These are phyloP conservation scores for Fusarium sambucinum DNA, from an alignment of 2,329 filamentous ascomycete species.

Conservation along the genomic window DNA sequence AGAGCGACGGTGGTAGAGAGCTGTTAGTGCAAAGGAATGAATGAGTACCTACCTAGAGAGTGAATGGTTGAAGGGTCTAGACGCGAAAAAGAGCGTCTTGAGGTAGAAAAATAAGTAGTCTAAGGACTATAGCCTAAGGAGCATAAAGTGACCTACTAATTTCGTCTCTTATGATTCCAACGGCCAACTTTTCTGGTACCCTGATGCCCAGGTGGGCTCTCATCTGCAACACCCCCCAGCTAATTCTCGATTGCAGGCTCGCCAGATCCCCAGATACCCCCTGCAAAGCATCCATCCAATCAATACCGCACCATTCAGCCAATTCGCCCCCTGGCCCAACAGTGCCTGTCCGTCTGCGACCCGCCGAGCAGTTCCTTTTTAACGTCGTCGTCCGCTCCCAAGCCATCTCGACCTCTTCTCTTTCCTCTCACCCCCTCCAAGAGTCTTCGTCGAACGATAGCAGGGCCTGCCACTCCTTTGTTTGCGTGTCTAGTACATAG, in stretches of 20 bases:
- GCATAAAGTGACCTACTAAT: too few relatives aligned
- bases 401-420: slow-evolving; percentile 38
- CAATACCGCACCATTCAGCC: slow-evolving; percentile 39
- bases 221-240: slow-evolving; percentile 25
- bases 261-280: slow-evolving; percentile 37
- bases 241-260: slow-evolving; percentile 39
- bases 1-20: slow-evolving; percentile 13
- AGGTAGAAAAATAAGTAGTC: too few relatives aligned
- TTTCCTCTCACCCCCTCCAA: slow-evolving; percentile 47
- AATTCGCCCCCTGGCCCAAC: slow-evolving; percentile 38
- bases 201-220: too few relatives aligned
- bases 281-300: slow-evolving; percentile 43
- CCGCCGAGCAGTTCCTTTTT: slow-evolving; percentile 48
- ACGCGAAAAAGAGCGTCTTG: slow-evolving; percentile 10
- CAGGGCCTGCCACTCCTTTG: slow-evolving; percentile 47
- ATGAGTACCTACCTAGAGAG: not conserved
- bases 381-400: slow-evolving; percentile 46
- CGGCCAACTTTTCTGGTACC: too few relatives aligned
- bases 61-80: slow-evolving; percentile 3
- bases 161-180: too few relatives aligned
- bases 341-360: slow-evolving; percentile 41
- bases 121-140: too few relatives aligned
- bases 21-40: slow-evolving; percentile 17
- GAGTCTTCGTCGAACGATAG: slow-evolving; percentile 47
- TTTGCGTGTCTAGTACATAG: slow-evolving; percentile 51